Base-by-base conservation (phyloP, 495 filamentous ascomycete species). In the Endocarpon pusillum region DNA sequence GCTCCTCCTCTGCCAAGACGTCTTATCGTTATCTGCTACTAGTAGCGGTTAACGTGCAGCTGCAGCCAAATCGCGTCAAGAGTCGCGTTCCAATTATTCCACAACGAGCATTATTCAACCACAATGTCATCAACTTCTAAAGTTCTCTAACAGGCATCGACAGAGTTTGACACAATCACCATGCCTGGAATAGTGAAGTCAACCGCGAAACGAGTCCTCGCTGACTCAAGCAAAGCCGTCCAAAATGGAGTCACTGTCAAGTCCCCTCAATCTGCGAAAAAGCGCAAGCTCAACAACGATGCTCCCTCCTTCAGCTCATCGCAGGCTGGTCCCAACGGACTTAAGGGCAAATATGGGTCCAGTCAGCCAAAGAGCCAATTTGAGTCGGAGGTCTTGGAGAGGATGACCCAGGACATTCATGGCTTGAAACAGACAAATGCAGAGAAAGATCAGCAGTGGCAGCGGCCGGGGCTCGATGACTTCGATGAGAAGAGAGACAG, bases 381-480 rank as follows among this genome's bases (percentile, higher is more conserved):
- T 45, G 89, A 96, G 55, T 76, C 76, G 42, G 85, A 94, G 41
- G 81, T 93, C 9, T 65, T 97, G 34, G 87, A 93, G 61, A 92
- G 85, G 54, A 64, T 97, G 55, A 83, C 82, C 22, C 87, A 94
- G 55, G 84, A 94, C 51, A 83, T 96, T 24, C 70, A 59, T 10
- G 82, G 71, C 2, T 64, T 93, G 45, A 94, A 83, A 57, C 58
- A 78, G 45, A 78, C 62, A 48, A 93, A 89, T 48, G 63, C 81
- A 2, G 91, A 96, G 47, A 87, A 77, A 51, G 89, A 96, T 52
- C 89, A 99, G 55, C 71, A 84, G 43, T 99, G 89, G 89, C 70
- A 73, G 12, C 69, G 89, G 19, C 91, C 91, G 8, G 58, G 64
- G 7, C 54, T 96, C 4, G 69, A 69, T 3, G 62, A 68, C 30